These are phyloP conservation scores for Pseudocercospora pini-densiflorae DNA, from an alignment of 2,329 filamentous ascomycete species.

Conservation along the genomic window DNA sequence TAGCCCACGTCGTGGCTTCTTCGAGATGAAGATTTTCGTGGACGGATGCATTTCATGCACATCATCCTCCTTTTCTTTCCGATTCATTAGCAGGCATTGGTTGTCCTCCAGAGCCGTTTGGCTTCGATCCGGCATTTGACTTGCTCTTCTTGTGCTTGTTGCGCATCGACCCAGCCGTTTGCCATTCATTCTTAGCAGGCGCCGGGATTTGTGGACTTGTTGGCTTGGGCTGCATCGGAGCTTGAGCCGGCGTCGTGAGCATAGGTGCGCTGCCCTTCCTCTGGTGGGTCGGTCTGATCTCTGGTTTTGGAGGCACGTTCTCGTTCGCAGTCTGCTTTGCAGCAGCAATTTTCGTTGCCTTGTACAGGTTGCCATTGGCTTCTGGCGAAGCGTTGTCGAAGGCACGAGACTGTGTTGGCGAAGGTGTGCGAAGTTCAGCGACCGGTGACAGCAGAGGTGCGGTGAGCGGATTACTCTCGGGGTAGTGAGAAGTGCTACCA, in stretches of 20 bases:
- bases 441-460: slow-evolving; percentile 68
- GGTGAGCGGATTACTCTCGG: slow-evolving; percentile 23
- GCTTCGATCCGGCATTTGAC: slow-evolving; percentile 26
- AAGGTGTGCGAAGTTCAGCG: slow-evolving; percentile 73
- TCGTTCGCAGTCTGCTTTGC: slow-evolving; percentile 34
- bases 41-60: not conserved
- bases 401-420: slow-evolving; percentile 65
- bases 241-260: slow-evolving; percentile 15
- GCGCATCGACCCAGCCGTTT: slow-evolving; percentile 30
- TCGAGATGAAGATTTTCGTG: not conserved
- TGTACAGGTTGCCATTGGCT: slow-evolving; percentile 33
- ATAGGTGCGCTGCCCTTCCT: slow-evolving; percentile 33
- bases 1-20: not conserved
- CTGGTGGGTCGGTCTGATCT: slow-evolving; percentile 27
- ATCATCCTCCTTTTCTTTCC: slow-evolving; percentile 51
- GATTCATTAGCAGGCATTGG: slow-evolving; percentile 49
- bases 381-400: slow-evolving; percentile 47
- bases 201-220: slow-evolving; percentile 8
- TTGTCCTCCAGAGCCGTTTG: slow-evolving; percentile 40
- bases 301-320: slow-evolving; percentile 24
- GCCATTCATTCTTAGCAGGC: slow-evolving; percentile 32
- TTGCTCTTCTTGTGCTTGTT: slow-evolving; percentile 44
- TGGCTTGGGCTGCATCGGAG: slow-evolving; percentile 8
- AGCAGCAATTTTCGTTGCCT: slow-evolving; percentile 36
- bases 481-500: slow-evolving; percentile 25